These are phyloP conservation scores for Beauveria sp. DNA, from an alignment of 2,329 filamentous ascomycete genomes.

Conservation along the genomic window DNA sequence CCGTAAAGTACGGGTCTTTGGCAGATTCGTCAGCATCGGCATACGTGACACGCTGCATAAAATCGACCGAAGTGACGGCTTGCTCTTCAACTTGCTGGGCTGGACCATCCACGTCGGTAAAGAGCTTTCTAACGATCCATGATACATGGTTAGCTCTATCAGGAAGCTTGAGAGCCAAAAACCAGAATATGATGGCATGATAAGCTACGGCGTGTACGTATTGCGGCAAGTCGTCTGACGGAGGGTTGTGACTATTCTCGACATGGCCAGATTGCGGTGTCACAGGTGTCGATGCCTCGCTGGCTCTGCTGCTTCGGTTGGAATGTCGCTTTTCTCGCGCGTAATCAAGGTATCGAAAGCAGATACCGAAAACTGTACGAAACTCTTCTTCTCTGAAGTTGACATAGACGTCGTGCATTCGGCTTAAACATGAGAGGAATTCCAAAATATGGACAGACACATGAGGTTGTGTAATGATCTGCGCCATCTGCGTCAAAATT, in stretches of 20 bases:
- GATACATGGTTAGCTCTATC: conserved; percentile 78
- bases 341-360: conserved; percentile 86
- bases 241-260: conserved; percentile 19
- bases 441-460: conserved; percentile 93
- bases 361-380: conserved; percentile 89
- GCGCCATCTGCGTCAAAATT: conserved; percentile 87
- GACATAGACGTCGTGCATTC: conserved; percentile 74
- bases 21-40: conserved; percentile 75
- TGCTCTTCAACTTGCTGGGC: conserved; percentile 77
- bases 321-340: conserved; percentile 59
- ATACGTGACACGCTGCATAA: conserved; percentile 84
- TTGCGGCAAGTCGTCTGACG: conserved; percentile 70
- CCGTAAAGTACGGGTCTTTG: conserved; percentile 57
- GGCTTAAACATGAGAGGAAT: conserved; percentile 82
- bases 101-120: conserved; percentile 64
- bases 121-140: conserved; percentile 85
- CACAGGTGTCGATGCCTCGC: conserved; percentile 31
- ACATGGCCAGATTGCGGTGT: conserved; percentile 14
- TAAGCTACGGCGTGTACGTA: conserved; percentile 93
- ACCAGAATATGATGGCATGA: conserved; percentile 96
- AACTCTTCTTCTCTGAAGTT: conserved; percentile 91
- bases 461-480: conserved; percentile 88
- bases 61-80: conserved; percentile 85
- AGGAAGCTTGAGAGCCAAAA: conserved; percentile 76
- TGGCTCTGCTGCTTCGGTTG: conserved; percentile 36